Base-by-base conservation (phyloP, 441 rosid species). In the Sinapis alba region DNA sequence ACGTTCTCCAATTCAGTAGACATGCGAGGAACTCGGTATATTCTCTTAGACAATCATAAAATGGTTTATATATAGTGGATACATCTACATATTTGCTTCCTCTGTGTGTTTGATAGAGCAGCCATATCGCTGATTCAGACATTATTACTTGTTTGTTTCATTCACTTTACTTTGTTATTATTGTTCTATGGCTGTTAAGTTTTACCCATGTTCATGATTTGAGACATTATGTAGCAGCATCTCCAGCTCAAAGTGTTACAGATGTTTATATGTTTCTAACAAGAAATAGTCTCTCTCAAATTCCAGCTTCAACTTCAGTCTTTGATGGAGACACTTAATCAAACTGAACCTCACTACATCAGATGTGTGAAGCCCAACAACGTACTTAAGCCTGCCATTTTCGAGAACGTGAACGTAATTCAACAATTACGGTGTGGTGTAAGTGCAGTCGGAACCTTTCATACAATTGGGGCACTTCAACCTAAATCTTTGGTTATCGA, bases 311-410 rank as follows among this genome's bases (percentile, higher is more conserved):
- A 96, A 92, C 99, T 96, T 82, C 99, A 96, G 72, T 94, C 99
- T 74, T 83, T 96, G 86, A 94, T 96, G 99, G 99, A 96, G 71
- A 96, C 99, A 54, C 86, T 96, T 76, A 96, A 36, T 82, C 88
- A 91, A 72, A 96, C 99, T 65, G 99, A 96, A 79, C 99, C 99
- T 76, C 99, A 96, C 86, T 96, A 96, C 85, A 92, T 96, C 83
- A 89, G 99, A 90, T 96, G 99, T 73, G 99, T 96, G 83, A 96
- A 96, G 92, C 99, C 99, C 78, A 96, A 96, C 81, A 96, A 91
- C 81, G 89, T 83, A 64, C 96, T 96, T 80, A 96, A 91, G 90
- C 99, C 99, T 38, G 90, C 90, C 53, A 96, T 96, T 71, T 96
- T 96, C 81, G 99, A 96, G 88, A 96, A 96, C 76, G 82, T 84